Base-by-base conservation (phyloP, 257 asterid genomes). In the Ilex aquifolium region DNA sequence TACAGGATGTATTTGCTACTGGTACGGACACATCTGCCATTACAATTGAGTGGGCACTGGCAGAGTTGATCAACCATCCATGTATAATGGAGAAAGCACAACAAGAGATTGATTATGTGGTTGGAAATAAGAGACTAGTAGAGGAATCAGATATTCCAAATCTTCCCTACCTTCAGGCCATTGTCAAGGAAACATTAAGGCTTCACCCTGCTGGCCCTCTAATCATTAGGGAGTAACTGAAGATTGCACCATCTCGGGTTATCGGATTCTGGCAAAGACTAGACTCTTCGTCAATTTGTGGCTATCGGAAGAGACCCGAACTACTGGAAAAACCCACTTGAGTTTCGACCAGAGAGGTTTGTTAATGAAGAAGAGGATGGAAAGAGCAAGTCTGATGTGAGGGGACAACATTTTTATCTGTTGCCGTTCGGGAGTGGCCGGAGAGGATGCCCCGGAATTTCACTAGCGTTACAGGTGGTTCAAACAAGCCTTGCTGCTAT, bases 21-120 rank as follows among this genome's bases (percentile, higher is more conserved):
- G 97, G 95, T 57, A 89, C 94, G 0, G 89, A 86, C 60, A 84
- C 97, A 61, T 80, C 95, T 57, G 97, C 97, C 6, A 79, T 86
- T 50, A 83, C 97, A 44, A 42, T 72, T 40, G 91, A 89, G 60
- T 87, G 97, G 97, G 95, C 97, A 44, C 57, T 89, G 9, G 77
- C 97, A 1, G 97, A 89, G 72, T 77, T 86, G 9, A 84, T 89
- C 49, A 87, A 87, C 57, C 80, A 83, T 65, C 95, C 97, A 30
- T 40, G 62, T 29, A 73, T 82, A 12, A 30, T 89, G 67, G 42
- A 71, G 32, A 89, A 72, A 7, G 88, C 84, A 21, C 74, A 52
- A 13, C 63, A 81, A 70, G 97, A 89, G 67, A 80, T 89, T 42
- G 85, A 87, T 54, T 42, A 62, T 0, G 30, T 79, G 4, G 49